phyloP scores from a whole-genome alignment of 768 basidiomycete genomes.

The Rhizopogon vulgaris region DNA sequence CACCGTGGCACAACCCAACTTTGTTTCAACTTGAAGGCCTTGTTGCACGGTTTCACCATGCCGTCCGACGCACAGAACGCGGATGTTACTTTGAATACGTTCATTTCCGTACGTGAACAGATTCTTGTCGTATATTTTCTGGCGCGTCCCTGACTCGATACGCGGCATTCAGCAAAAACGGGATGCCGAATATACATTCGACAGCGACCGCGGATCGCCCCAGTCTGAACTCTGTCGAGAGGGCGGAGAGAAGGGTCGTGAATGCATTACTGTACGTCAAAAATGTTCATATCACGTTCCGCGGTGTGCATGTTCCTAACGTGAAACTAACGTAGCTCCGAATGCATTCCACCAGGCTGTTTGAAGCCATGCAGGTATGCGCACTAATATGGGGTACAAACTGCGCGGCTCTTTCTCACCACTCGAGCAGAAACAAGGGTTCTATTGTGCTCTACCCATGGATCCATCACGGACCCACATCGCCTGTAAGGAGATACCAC shows the following conservation, averaged over 20 bases:
- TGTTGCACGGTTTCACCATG: conserved; percentile 15
- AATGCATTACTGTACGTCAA: conserved; percentile 52
- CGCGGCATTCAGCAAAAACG: conserved; percentile 20
- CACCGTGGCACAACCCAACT: too few species aligned
- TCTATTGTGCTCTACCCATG: conserved; percentile 64
- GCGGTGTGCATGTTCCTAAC: conserved; percentile 6
- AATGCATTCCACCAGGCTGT: conserved; percentile 57
- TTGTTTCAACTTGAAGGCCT: not conserved
- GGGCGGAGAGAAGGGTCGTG: conserved; percentile 31
- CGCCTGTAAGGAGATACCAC: conserved; percentile 61
- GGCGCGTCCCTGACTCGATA: not conserved
- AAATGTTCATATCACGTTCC: not conserved
- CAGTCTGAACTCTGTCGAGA: conserved; percentile 56
- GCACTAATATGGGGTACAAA: not conserved
- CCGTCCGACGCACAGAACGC: conserved; percentile 12
- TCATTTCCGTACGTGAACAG: conserved; percentile 33
- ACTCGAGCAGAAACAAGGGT: conserved; percentile 46
- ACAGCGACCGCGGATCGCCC: conserved; percentile 51
- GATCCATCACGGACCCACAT: conserved; percentile 62
- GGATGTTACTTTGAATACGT: conserved; percentile 32
- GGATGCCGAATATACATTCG: conserved; percentile 51
- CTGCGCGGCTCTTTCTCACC: conserved; percentile 3
- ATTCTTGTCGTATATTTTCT: too few species aligned
- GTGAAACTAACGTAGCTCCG: conserved; percentile 37
- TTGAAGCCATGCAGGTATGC: conserved; percentile 67